These are phyloP conservation scores for Poa pratensis DNA, from an alignment of 176 grass and related monocot genomes.

Conservation along the genomic window DNA sequence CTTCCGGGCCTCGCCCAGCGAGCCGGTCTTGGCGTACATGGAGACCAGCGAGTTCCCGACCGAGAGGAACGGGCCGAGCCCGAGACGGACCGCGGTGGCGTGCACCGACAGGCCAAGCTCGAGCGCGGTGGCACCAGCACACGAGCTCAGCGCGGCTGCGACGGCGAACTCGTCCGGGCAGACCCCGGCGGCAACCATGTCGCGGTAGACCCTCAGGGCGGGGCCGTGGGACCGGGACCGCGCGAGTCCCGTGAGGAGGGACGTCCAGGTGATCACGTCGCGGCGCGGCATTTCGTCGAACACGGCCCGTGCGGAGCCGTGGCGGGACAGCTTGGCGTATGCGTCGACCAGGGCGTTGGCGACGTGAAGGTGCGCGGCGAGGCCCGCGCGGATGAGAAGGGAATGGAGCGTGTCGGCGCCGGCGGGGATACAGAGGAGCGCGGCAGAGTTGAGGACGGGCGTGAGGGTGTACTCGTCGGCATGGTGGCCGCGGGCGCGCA, in stretches of 20 bases:
- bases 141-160: conserved; percentile 53
- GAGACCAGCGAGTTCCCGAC: conserved; percentile 67
- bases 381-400: conserved; percentile 48
- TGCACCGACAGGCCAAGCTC: conserved; percentile 55
- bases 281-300: conserved; percentile 61
- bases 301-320: conserved; percentile 38
- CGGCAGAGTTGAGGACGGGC: conserved; percentile 60
- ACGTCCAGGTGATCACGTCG: conserved; percentile 75
- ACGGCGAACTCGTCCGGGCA: conserved; percentile 53
- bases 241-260: conserved; percentile 60
- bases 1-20: conserved; percentile 40
- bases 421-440: conserved; percentile 29
- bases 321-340: conserved; percentile 55
- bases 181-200: conserved; percentile 43
- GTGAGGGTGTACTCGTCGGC: conserved; percentile 72
- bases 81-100: conserved; percentile 23
- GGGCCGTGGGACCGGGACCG: conserved; percentile 43
- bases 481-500: conserved; percentile 48
- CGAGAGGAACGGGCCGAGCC: conserved; percentile 47
- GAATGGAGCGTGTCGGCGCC: conserved; percentile 44
- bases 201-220: conserved; percentile 43
- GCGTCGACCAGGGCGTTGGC: conserved; percentile 69
- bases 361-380: conserved; percentile 57
- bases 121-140: conserved; percentile 46
- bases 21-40: conserved; percentile 69